Evolutionary conservation across 345 rosid genomes (phyloP).

Genomic region (Eucalyptus pauciflora): DNA sequence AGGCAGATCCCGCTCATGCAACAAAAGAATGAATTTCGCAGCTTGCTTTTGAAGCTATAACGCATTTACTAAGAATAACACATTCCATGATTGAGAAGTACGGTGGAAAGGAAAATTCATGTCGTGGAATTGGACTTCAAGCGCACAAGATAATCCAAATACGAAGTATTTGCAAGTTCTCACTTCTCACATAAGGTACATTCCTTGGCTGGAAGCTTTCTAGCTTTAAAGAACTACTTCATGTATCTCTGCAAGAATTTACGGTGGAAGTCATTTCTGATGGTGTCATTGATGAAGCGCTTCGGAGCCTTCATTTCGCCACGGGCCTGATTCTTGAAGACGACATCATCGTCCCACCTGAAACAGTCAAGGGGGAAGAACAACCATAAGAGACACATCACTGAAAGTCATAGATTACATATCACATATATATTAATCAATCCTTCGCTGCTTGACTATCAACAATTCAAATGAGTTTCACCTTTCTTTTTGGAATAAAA

Average conservation of each 20-base stretch:
- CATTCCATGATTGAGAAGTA: neutral
- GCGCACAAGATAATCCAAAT: neutral
- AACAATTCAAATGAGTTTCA: neutral
- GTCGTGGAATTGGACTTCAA: neutral
- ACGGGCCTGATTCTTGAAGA: constrained; percentile 95
- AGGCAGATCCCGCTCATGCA: neutral
- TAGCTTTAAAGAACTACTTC: constrained; percentile 28
- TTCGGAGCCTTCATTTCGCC: constrained; percentile 88
- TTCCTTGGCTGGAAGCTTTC: neutral
- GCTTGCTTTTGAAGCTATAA: neutral
- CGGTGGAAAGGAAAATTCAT: neutral
- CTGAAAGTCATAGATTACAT: neutral
- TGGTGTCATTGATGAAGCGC: constrained; percentile 98
- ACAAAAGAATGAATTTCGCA: neutral
- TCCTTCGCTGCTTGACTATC: neutral
- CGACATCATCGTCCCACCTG: constrained; percentile 99
- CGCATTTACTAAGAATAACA: neutral
- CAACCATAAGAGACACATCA: neutral
- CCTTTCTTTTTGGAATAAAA: neutral
- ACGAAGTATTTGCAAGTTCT: neutral
- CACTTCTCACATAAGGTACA: neutral
- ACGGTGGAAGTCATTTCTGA: constrained; percentile 88
- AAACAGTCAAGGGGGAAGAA: neutral
- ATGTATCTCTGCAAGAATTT: constrained; percentile 92
- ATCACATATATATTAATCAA: neutral